Percentiles rank a stretch among this genome's conserved stretches.
Evolutionary conservation across 108 stramenopile genomes (phyloP).

Genomic region (Fragilariopsis cylindrus): DNA sequence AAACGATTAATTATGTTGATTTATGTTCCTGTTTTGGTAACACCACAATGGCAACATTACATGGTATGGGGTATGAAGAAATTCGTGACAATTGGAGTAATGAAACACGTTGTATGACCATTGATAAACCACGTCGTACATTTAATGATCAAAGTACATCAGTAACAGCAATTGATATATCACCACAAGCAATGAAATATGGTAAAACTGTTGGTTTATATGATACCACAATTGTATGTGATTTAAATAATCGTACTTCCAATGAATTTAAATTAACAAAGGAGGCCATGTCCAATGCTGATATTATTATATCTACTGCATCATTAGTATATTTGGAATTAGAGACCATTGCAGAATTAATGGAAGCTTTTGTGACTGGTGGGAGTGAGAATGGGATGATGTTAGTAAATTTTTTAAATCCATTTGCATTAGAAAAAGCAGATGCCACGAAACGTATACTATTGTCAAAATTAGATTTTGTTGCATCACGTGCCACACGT

Average conservation of each 20-base stretch:
- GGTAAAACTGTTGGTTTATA: constrained; percentile 38
- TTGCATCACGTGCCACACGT: constrained; percentile 39
- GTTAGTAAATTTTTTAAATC: constrained; percentile 53
- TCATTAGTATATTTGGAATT: constrained; percentile 43
- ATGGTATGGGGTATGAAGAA: constrained; percentile 44
- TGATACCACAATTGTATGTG: constrained; percentile 31
- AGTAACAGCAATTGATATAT: constrained; percentile 47
- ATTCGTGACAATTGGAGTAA: constrained; percentile 53
- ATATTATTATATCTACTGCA: constrained; percentile 23
- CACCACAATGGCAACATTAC: constrained; percentile 53
- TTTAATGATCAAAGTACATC: background rate
- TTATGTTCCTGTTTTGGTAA: constrained; percentile 50
- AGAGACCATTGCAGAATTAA: constrained; percentile 31
- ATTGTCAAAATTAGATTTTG: constrained; percentile 48
- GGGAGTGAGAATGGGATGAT: constrained; percentile 29
- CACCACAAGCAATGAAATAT: constrained; percentile 41
- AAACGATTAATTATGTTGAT: constrained; percentile 38
- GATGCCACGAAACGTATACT: constrained; percentile 47
- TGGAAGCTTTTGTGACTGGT: constrained; percentile 23
- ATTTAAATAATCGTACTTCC: constrained; percentile 34
- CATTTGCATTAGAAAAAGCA: constrained; percentile 46
- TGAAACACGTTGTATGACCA: constrained; percentile 27
- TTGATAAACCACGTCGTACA: constrained; percentile 13
- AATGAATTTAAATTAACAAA: constrained; percentile 23
- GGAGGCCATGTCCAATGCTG: constrained; percentile 19